Base-by-base conservation (phyloP, 345 rosid species). In the Syzygium jambos region DNA sequence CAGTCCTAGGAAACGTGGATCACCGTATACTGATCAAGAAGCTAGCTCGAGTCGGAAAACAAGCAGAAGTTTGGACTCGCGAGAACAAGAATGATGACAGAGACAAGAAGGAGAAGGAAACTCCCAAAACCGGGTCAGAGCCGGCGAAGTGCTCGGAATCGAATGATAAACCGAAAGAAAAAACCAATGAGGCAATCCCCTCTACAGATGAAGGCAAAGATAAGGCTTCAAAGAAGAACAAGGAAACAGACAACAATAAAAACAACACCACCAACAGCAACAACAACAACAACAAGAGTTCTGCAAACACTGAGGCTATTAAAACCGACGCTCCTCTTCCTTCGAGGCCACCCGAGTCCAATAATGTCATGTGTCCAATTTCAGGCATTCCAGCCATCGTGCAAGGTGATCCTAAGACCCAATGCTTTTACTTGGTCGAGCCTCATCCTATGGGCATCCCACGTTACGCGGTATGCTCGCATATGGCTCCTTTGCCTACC, bases 31-130 rank as follows among this genome's bases (percentile, higher is more conserved):
- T 94, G 84, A 92, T 92, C 80, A 92, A 87, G 83, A 92, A 87
- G 87, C 93, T 94, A 22, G 23, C 53, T 25, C 92, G 90, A 86
- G 90, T 86, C 17, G 96, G 96, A 51, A 94, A 94, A 89, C 95
- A 94, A 85, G 94, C 93, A 22, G 93, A 94, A 85, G 23, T 94
- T 19, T 88, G 87, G 90, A 89, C 86, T 87, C 87, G 30, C 87
- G n/a, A 10, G 90, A 86, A 78, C 91, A 86, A 80, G 88, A 88
- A 87, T 85, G 88, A 88, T 86, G 82, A 90, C 88, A 38, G 85
- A 88, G 29, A 78, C 12, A 63, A 57, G 52, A 84, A 84, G 43
- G 90, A 87, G 83, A 86, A 61, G 85, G 91, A 87, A 8, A 91
- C 84, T 53, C 59, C 87, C 56, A 88, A 89, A 84, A 30, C 87